phyloP scores from a whole-genome alignment of 345 rosid species.

The Nasturtium officinale region DNA sequence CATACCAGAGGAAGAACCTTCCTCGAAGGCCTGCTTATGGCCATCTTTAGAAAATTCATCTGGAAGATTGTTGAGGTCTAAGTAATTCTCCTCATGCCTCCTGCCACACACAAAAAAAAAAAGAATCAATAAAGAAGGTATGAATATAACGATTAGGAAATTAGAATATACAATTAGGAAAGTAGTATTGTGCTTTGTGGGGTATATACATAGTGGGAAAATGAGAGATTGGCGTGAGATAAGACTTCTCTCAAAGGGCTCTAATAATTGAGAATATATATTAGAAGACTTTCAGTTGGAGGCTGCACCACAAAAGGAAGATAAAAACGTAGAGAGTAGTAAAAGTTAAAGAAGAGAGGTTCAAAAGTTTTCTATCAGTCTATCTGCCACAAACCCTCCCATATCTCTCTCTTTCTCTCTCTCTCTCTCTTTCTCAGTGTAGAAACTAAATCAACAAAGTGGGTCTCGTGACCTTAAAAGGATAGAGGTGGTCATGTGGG shows the following conservation, averaged over 20 bases:
- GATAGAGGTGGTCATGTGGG: constrained; percentile 38
- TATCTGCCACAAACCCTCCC: constrained; percentile 63
- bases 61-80: constrained; percentile 98
- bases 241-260: constrained; percentile 50
- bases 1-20: constrained; percentile 68
- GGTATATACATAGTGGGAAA: constrained; percentile 44
- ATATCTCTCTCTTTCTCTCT: constrained; percentile 50
- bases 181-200: constrained; percentile 22
- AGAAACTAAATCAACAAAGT: constrained; percentile 54
- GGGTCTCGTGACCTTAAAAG: constrained; percentile 84
- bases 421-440: constrained; percentile 44
- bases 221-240: constrained; percentile 50
- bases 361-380: constrained; percentile 95
- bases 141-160: constrained; percentile 30
- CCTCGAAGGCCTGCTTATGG: constrained; percentile 57
- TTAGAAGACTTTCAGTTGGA: constrained; percentile 72
- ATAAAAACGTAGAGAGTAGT: constrained; percentile 52
- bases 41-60: constrained; percentile 70
- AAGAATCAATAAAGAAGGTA: neutral
- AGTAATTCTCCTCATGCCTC: constrained; percentile 73
- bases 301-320: constrained; percentile 58
- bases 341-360: constrained; percentile 59
- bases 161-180: constrained; percentile 32
- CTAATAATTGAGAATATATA: constrained; percentile 49
- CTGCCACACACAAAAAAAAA: constrained; percentile 55